A percentile compares a stretch with the other conserved stretches of the same genome.
Conservation (phyloP, 257 asterid genomes). For the Paraleonurus japonicus region DNA sequence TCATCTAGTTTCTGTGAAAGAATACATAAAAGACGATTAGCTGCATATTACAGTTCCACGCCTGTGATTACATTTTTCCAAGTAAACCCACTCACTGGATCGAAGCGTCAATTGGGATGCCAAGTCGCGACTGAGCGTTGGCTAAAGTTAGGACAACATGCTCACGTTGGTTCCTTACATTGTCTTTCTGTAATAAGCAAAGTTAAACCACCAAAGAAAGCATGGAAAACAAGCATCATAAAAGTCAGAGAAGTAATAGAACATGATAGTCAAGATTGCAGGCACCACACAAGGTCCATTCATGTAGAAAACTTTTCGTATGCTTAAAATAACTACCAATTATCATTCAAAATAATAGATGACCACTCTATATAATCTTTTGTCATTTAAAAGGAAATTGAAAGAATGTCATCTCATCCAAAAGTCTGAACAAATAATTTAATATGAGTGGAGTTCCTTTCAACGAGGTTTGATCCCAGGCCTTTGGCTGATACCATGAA, state of each 20-base stretch:
- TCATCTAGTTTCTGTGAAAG: slow-evolving; percentile 82
- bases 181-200: slow-evolving; percentile 74
- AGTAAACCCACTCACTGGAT: slow-evolving; percentile 66
- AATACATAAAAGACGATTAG: slow-evolving; percentile 21
- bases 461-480: no score
- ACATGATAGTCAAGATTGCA: slow-evolving; percentile 11
- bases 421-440: no score
- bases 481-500: no score
- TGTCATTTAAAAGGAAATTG: background rate
- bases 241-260: slow-evolving; percentile 2
- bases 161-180: slow-evolving; percentile 91
- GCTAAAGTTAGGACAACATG: slow-evolving; percentile 81
- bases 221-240: slow-evolving; percentile 13
- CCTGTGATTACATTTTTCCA: slow-evolving; percentile 15
- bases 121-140: slow-evolving; percentile 86
- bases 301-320: slow-evolving; percentile 17
- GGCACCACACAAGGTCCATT: slow-evolving; percentile 4
- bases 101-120: slow-evolving; percentile 65
- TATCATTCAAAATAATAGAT: slow-evolving; percentile 9
- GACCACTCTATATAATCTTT: background rate
- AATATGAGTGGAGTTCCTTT: no score
- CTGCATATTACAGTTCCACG: slow-evolving; percentile 3
- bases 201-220: slow-evolving; percentile 16
- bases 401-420: no score
- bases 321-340: slow-evolving; percentile 6